Evolutionary conservation across 192 early-diverging fungal genomes (phyloP), one percentile per base, ranked within the genome.

Genomic region (Backusella circina): DNA sequence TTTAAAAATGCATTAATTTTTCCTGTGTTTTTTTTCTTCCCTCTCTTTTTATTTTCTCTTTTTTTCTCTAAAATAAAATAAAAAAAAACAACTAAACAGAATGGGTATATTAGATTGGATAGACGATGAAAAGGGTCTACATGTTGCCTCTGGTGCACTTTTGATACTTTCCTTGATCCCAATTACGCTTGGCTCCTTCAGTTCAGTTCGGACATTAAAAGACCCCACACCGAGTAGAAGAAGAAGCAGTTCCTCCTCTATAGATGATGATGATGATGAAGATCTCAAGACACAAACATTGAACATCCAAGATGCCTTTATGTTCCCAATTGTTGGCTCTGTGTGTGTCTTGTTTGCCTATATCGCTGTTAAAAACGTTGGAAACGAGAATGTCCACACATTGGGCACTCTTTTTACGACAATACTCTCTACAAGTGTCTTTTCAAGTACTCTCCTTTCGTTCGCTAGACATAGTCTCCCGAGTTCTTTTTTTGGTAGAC

Each of bases 251-350:
- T 70, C 64, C 50, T 75, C 72, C 30, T 75, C 68, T 35, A 54
- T 77, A 41, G 80, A 83, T 67, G 80, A 88, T 66, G 87, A 89
- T 2, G 89, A 91, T 64, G 86, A 85, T 18, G 89, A 86, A 35
- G 86, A 88, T 64, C 87, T 90, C 31, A 93, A 95, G n/a, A 70
- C 77, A 36, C 95, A 97, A 73, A 89, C 90, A 44, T 90, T 98
- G 77, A 89, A 91, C 6, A 77, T 93, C 0, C 87, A 93, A 72
- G 97, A 98, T 78, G 96, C 96, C 23, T 93, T 95, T 72, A 89
- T 90, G 92, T 95, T 97, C 76, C 97, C 97, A 9, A 79, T 98
- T 32, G 89, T 96, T 70, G 97, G 96, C 35, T 97, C 96, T 13
- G 84, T 77, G 36, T 98, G 76, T 96, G 39, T 94, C 96, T 86